A percentile compares a stretch with the other conserved stretches of the same genome.
These are phyloP conservation scores for Gnomoniopsis smithogilvyi DNA, from an alignment of 2,329 filamentous ascomycete genomes.

Conservation along the genomic window DNA sequence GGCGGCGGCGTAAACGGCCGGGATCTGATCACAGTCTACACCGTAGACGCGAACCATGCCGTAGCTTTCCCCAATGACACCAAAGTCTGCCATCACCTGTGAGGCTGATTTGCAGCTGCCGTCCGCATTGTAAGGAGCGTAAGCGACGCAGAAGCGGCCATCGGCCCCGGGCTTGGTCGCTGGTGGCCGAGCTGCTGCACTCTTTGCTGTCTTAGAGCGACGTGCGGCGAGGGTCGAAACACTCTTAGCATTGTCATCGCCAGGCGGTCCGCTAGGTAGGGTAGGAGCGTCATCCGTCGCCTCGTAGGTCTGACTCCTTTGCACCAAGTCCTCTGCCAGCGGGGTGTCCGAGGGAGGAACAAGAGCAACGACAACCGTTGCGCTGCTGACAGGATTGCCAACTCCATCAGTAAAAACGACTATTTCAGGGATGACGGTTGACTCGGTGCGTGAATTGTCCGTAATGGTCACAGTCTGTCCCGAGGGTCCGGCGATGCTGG, in stretches of 20 bases:
- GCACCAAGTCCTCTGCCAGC: neutral
- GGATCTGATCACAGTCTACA: slow-evolving; percentile 72
- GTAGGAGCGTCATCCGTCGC: neutral
- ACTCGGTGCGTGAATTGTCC: slow-evolving; percentile 32
- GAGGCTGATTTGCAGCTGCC: slow-evolving; percentile 63
- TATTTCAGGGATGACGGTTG: slow-evolving; percentile 43
- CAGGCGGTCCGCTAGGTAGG: neutral
- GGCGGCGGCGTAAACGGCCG: slow-evolving; percentile 59
- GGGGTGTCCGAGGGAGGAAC: slow-evolving; percentile 21
- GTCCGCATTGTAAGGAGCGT: slow-evolving; percentile 47
- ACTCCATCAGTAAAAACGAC: slow-evolving; percentile 60
- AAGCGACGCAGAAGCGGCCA: slow-evolving; percentile 40
- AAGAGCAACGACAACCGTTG: slow-evolving; percentile 33
- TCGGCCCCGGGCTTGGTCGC: slow-evolving; percentile 8
- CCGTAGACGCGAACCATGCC: slow-evolving; percentile 73
- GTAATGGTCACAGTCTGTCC: slow-evolving; percentile 30
- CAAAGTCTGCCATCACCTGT: slow-evolving; percentile 64
- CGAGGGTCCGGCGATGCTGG: neutral
- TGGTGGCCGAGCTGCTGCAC: neutral
- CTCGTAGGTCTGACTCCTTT: neutral
- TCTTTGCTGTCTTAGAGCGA: neutral
- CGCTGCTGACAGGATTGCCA: slow-evolving; percentile 47
- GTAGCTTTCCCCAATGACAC: slow-evolving; percentile 49
- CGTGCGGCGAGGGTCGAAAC: neutral
- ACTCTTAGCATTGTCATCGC: neutral